A percentile compares a stretch with the other conserved stretches of the same genome.
These are phyloP conservation scores for Auricularia heimuer DNA, from an alignment of 768 basidiomycete genomes.

Conservation along the genomic window DNA sequence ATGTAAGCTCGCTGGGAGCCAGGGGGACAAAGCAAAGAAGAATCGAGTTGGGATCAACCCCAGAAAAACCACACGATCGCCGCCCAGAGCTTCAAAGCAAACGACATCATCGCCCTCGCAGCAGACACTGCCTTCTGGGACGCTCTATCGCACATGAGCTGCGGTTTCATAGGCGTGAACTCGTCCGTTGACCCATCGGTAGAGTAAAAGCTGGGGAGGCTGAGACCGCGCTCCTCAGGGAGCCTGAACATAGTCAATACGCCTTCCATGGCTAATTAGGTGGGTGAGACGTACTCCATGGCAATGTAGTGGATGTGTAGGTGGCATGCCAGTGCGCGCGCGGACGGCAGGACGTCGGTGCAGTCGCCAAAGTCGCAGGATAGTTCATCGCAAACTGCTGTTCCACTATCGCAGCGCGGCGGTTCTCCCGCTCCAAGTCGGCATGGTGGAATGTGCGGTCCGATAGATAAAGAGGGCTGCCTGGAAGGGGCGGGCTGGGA, in stretches of 20 bases:
- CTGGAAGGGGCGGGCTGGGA: conserved; percentile 11
- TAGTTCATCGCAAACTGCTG: conserved; percentile 24
- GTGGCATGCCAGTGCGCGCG: conserved; percentile 40
- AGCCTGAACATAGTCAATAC: background rate
- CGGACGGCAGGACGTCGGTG: conserved; percentile 30
- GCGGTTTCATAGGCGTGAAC: no score
- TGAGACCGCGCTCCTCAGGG: background rate
- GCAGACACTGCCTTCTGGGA: no score
- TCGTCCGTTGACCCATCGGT: no score
- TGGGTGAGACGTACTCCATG: background rate
- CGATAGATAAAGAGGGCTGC: background rate
- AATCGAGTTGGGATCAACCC: no score
- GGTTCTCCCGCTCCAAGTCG: background rate
- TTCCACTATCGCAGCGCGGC: conserved; percentile 8
- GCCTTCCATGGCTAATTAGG: no score
- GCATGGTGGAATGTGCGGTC: background rate
- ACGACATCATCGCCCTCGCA: no score
- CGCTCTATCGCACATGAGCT: no score
- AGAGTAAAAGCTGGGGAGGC: no score
- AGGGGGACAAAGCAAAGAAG: no score
- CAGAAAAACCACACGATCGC: no score
- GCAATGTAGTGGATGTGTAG: conserved; percentile 48
- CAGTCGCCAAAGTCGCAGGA: conserved; percentile 39
- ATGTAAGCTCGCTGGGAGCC: no score
- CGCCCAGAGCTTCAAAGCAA: no score